phyloP scores from a whole-genome alignment of 1,284 basidiomycete genomes.

The Meira nashicola region DNA sequence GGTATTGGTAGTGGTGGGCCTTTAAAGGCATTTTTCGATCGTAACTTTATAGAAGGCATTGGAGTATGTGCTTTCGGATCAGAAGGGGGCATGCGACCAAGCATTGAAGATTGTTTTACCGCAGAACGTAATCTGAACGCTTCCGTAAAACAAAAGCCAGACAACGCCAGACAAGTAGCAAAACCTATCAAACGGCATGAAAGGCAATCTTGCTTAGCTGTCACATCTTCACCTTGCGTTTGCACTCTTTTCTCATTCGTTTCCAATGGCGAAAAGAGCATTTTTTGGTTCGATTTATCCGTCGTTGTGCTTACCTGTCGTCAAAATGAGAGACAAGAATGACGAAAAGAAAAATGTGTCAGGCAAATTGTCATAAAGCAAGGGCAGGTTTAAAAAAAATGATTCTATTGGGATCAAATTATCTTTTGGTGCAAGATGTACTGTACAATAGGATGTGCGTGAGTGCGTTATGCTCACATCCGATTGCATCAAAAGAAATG shows the following conservation, averaged over 20 bases:
- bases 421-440: not conserved
- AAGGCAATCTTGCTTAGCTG: slow-evolving; percentile 26
- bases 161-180: slow-evolving; percentile 34
- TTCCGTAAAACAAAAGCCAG: slow-evolving; percentile 39
- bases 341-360: not conserved
- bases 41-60: too few relatives aligned
- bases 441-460: not conserved
- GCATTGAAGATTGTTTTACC: too few relatives aligned
- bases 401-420: not conserved
- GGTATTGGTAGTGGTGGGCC: slow-evolving; percentile 12
- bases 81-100: too few relatives aligned
- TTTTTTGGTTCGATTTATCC: slow-evolving; percentile 12
- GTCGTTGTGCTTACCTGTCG: slow-evolving; percentile 9
- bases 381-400: not conserved
- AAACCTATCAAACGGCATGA: slow-evolving; percentile 46
- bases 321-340: not conserved
- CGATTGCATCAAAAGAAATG: not conserved
- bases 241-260: not conserved
- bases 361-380: not conserved
- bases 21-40: slow-evolving; percentile 13
- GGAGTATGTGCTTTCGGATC: too few relatives aligned
- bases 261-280: not conserved
- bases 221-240: slow-evolving; percentile 17
- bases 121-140: slow-evolving; percentile 31
- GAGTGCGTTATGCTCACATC: not conserved